phyloP scores from a whole-genome alignment of 257 asterid species.

The Dorcoceras hygrometricum region DNA sequence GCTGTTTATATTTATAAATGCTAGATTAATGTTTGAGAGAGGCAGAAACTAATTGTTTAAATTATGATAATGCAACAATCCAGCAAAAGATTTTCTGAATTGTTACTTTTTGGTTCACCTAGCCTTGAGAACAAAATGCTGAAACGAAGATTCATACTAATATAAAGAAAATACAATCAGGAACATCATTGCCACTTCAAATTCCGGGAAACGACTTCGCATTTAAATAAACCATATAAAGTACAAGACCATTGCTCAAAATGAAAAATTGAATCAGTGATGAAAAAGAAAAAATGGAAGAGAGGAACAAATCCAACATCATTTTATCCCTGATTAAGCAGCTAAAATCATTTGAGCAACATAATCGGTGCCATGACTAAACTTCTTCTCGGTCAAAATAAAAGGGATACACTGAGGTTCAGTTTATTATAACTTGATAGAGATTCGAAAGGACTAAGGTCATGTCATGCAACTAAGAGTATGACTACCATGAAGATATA shows the following conservation, averaged over 20 bases:
- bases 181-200: background rate
- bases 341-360: too few species aligned
- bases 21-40: background rate
- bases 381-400: background rate
- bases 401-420: background rate
- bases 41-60: background rate
- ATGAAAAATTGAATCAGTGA: too few species aligned
- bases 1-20: too few species aligned
- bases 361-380: background rate
- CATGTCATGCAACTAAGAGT: too few species aligned
- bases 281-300: too few species aligned
- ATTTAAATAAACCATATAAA: too few species aligned
- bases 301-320: too few species aligned
- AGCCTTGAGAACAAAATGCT: slow-evolving; percentile 18
- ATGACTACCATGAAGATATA: background rate
- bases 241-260: too few species aligned
- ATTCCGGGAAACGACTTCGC: background rate
- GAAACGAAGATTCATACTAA: slow-evolving; percentile 7
- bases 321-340: too few species aligned
- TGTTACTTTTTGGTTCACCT: slow-evolving; percentile 1
- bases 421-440: too few species aligned
- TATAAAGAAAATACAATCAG: slow-evolving; percentile 19
- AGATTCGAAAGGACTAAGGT: too few species aligned
- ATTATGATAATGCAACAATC: slow-evolving; percentile 3
- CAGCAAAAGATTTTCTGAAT: background rate